phyloP scores from a whole-genome alignment of 345 rosid species.

The Gossypium mustelinum region DNA sequence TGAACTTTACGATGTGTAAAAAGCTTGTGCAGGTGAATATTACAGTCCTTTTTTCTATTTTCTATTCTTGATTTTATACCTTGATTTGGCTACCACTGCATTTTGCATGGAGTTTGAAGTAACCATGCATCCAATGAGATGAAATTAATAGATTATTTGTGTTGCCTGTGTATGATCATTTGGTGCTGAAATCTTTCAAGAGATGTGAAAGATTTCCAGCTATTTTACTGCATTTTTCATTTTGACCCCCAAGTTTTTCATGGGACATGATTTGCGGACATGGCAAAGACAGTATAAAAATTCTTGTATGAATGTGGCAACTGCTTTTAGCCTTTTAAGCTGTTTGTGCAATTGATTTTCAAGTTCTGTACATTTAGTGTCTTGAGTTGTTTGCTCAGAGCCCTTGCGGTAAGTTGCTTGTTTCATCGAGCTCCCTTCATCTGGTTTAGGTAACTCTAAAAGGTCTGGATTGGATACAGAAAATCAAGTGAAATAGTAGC shows the following conservation, averaged over 20 bases:
- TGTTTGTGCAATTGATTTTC: background rate
- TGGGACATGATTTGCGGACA: background rate
- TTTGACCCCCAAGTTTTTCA: background rate
- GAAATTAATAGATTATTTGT: slow-evolving; percentile 1
- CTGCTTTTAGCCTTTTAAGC: background rate
- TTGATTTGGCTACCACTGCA: background rate
- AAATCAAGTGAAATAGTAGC: background rate
- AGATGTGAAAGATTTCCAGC: background rate
- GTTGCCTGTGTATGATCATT: background rate
- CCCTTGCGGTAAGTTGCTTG: background rate
- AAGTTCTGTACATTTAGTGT: background rate
- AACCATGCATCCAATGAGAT: background rate
- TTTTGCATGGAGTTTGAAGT: background rate
- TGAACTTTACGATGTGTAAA: slow-evolving; percentile 81
- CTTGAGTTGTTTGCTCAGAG: background rate
- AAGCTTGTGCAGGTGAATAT: slow-evolving; percentile 82
- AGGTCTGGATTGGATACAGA: background rate
- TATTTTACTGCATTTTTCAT: background rate
- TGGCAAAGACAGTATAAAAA: background rate
- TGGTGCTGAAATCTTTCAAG: background rate
- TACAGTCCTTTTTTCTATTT: slow-evolving; percentile 2
- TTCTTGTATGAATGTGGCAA: background rate
- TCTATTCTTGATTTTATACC: background rate
- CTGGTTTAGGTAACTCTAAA: background rate
- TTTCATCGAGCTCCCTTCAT: background rate